Conservation (phyloP, 345 rosid species). For the Abelmoschus esculentus region DNA sequence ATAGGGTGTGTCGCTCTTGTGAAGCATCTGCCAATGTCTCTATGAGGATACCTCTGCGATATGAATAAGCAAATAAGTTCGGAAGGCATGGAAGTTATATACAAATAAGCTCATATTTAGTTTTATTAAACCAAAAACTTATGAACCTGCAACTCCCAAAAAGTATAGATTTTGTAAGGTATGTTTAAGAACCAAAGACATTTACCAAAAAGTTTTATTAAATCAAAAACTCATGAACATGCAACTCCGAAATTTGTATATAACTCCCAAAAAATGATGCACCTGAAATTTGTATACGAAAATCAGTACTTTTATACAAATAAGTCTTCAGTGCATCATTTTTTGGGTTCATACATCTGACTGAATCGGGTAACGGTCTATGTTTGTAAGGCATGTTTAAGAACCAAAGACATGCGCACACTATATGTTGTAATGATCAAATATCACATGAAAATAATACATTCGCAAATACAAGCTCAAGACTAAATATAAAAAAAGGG, state of each 20-base stretch:
- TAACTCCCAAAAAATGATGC: too few species aligned
- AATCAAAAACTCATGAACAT: too few species aligned
- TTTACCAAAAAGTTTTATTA: too few species aligned
- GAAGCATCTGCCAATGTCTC: conserved; percentile 91
- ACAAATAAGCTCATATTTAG: not conserved
- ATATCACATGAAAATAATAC: not conserved
- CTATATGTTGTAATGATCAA: not conserved
- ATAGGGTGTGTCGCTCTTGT: conserved; percentile 39
- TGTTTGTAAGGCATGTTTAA: not conserved
- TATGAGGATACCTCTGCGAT: conserved; percentile 76
- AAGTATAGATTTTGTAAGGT: too few species aligned
- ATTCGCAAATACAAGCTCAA: not conserved
- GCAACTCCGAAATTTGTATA: too few species aligned
- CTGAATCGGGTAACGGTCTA: not conserved
- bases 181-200: too few species aligned
- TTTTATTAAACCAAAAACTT: not conserved
- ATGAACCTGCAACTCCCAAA: not conserved
- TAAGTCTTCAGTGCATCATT: not conserved
- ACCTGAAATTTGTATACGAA: too few species aligned
- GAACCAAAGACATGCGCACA: not conserved
- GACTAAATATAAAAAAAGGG: not conserved
- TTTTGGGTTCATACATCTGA: not conserved
- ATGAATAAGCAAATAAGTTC: not conserved
- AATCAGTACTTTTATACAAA: not conserved
- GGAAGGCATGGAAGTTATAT: not conserved